These are phyloP conservation scores for Juglanconis oblonga DNA, from an alignment of 2,329 filamentous ascomycete genomes.

Conservation along the genomic window DNA sequence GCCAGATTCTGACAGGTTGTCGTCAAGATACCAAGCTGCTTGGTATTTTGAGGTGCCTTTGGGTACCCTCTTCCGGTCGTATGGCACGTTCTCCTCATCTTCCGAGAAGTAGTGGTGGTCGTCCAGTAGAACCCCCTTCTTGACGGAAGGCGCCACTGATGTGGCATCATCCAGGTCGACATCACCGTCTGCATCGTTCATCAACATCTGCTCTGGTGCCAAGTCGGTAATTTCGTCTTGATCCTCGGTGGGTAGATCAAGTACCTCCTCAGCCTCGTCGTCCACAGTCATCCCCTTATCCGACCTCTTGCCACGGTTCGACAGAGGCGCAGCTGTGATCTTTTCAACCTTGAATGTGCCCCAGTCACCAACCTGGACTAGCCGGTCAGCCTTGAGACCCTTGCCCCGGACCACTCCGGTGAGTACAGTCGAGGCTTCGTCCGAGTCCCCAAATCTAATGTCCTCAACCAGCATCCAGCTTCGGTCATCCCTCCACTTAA, in stretches of 20 bases:
- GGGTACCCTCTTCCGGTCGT: constrained; percentile 71
- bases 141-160: constrained; percentile 47
- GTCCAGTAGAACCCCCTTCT: constrained; percentile 88
- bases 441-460: constrained; percentile 64
- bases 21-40: constrained; percentile 83
- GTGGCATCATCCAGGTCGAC: constrained; percentile 32
- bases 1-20: constrained; percentile 75
- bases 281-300: constrained; percentile 69
- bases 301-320: constrained; percentile 55
- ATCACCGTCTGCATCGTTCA: constrained; percentile 63
- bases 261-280: constrained; percentile 50
- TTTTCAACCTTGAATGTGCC: constrained; percentile 90
- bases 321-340: constrained; percentile 73
- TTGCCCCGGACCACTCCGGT: constrained; percentile 85
- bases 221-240: constrained; percentile 80
- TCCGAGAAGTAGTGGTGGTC: constrained; percentile 99
- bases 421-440: constrained; percentile 64
- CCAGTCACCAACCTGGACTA: constrained; percentile 91
- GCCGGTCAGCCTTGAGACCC: constrained; percentile 81
- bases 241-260: constrained; percentile 74
- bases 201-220: constrained; percentile 80
- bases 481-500: constrained; percentile 92
- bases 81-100: constrained; percentile 63
- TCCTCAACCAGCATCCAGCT: constrained; percentile 94
- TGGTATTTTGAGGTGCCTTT: constrained; percentile 94